These are phyloP conservation scores for Jaapia argillacea DNA, from an alignment of 768 basidiomycete species.

Conservation along the genomic window DNA sequence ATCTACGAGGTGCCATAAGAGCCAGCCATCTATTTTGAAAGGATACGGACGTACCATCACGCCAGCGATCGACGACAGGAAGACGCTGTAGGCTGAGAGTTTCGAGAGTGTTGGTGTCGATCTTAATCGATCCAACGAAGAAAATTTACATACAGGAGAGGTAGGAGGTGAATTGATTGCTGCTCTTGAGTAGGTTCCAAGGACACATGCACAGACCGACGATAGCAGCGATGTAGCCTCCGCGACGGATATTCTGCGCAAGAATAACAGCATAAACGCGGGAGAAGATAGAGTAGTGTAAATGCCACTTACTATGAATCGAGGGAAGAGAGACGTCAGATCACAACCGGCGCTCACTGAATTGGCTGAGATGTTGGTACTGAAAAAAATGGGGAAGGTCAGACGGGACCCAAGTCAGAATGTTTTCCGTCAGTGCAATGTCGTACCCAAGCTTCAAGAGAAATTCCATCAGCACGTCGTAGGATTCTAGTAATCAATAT, in stretches of 20 bases:
- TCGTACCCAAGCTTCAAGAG: constrained; percentile 7
- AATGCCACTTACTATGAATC: constrained; percentile 48
- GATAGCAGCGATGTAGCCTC: constrained; percentile 75
- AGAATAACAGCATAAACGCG: constrained; percentile 1
- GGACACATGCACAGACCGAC: constrained; percentile 70
- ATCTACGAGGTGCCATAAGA: constrained; percentile 35
- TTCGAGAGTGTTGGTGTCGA: too few species aligned
- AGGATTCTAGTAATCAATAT: constrained; percentile 1
- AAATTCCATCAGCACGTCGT: background rate
- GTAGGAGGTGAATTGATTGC: constrained; percentile 72
- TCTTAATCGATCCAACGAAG: too few species aligned
- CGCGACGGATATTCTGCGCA: constrained; percentile 66
- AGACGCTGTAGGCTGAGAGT: constrained; percentile 78
- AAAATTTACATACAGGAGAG: too few species aligned
- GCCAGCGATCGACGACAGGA: constrained; percentile 71
- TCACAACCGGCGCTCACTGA: constrained; percentile 79
- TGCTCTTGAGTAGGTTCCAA: constrained; percentile 66
- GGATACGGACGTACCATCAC: constrained; percentile 47
- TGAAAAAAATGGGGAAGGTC: too few species aligned
- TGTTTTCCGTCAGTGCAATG: too few species aligned
- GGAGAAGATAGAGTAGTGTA: constrained; percentile 1
- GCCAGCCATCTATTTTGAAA: too few species aligned
- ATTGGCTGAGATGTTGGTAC: constrained; percentile 77
- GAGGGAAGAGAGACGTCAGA: constrained; percentile 67
- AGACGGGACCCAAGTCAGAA: too few species aligned